phyloP scores from a whole-genome alignment of 352 stramenopile species.

The Lagenidium giganteum region DNA sequence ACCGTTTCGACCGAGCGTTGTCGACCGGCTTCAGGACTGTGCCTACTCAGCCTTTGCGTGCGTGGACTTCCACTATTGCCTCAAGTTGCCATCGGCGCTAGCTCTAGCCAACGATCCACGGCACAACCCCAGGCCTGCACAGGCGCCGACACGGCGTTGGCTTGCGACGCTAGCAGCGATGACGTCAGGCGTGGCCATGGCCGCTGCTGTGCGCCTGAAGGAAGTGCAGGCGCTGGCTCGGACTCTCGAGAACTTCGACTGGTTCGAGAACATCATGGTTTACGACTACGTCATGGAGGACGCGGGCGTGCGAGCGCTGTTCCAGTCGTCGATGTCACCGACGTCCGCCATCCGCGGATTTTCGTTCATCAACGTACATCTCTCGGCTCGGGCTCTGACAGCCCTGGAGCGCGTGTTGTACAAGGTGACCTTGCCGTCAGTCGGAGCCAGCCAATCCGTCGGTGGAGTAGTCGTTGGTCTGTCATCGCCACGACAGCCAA shows the following conservation, averaged over 20 bases:
- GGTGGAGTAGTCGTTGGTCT: too few species aligned
- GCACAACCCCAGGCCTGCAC: too few species aligned
- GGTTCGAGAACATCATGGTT: constrained; percentile 43
- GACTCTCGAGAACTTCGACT: constrained; percentile 31
- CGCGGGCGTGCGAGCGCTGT: constrained; percentile 36
- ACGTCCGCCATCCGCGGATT: constrained; percentile 31
- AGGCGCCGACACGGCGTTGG: too few species aligned
- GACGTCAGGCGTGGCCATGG: constrained; percentile 10
- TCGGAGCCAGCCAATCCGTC: constrained; percentile 3
- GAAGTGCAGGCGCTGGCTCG: constrained; percentile 43
- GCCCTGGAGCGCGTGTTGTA: constrained; percentile 46
- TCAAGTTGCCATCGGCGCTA: constrained; percentile 20
- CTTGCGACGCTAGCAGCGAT: too few species aligned
- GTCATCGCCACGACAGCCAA: too few species aligned
- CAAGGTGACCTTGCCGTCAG: constrained; percentile 47
- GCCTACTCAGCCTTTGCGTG: constrained; percentile 22
- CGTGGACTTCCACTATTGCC: constrained; percentile 65
- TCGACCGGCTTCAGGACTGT: constrained; percentile 41
- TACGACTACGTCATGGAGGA: constrained; percentile 39
- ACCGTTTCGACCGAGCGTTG: constrained; percentile 41
- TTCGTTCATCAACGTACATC: constrained; percentile 38
- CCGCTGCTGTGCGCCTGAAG: constrained; percentile 19
- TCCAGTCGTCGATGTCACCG: constrained; percentile 38
- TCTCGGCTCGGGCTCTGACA: constrained; percentile 32
- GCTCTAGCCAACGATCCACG: too few species aligned